Evolutionary conservation across 1,284 basidiomycete species (phyloP).

Genomic region (Puccinia brachypodii): DNA sequence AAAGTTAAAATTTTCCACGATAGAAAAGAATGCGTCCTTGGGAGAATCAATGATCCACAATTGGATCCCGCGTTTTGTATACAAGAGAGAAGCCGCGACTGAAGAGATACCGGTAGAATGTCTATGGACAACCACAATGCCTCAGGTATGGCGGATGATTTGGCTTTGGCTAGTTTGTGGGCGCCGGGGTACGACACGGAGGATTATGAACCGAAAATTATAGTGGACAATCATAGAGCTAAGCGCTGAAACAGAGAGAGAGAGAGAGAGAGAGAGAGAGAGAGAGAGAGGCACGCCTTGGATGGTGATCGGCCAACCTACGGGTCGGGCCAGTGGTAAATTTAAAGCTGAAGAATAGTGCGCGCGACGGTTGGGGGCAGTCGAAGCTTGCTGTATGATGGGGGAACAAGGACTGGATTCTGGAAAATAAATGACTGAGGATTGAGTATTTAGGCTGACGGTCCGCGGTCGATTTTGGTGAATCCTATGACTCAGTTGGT

Average conservation of each 20-base stretch:
- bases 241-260: constrained; percentile 23
- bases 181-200: constrained; percentile 33
- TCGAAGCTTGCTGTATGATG: constrained; percentile 18
- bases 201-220: constrained; percentile 2
- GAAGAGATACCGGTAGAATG: constrained; percentile 11
- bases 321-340: constrained; percentile 39
- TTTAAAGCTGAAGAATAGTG: constrained; percentile 23
- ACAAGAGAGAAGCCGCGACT: constrained; percentile 6
- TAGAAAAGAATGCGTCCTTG: constrained; percentile 7
- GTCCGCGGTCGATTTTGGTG: constrained; percentile 23
- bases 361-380: constrained; percentile 18
- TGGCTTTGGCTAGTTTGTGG: constrained; percentile 21
- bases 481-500: constrained; percentile 24
- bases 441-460: constrained; percentile 13
- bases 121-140: constrained; percentile 9
- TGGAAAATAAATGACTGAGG: constrained; percentile 15
- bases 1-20: background rate
- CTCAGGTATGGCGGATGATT: background rate
- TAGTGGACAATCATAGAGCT: constrained; percentile 10
- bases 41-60: background rate
- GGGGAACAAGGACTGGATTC: background rate
- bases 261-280: too few species aligned
- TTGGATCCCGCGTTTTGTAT: constrained; percentile 4
- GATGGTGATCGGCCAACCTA: constrained; percentile 13
- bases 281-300: background rate